These are phyloP conservation scores for Nepenthes mirabilis DNA, from an alignment of 148 eudicot genomes.

Conservation along the genomic window DNA sequence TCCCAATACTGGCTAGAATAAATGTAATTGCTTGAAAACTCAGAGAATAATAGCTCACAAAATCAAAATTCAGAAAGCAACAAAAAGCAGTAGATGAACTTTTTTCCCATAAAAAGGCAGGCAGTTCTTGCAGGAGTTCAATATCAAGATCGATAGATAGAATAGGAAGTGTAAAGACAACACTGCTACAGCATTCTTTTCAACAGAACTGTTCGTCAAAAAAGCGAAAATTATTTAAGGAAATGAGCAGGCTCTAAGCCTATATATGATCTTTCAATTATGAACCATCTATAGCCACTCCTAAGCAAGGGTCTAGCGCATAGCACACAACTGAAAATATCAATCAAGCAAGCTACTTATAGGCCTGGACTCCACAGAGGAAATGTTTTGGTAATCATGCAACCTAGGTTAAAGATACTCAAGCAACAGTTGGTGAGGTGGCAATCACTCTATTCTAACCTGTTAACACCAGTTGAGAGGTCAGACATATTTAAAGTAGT, in stretches of 20 bases:
- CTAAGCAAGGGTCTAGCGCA: too few species aligned
- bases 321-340: too few species aligned
- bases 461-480: constrained; percentile 79
- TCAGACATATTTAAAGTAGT: constrained; percentile 92
- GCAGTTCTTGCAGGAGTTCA: not conserved
- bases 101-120: not conserved
- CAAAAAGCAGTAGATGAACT: not conserved
- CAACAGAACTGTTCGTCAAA: too few species aligned
- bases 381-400: not conserved
- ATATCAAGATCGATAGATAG: not conserved
- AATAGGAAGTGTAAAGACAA: too few species aligned
- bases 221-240: too few species aligned
- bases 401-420: too few species aligned
- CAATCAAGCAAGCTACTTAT: not conserved
- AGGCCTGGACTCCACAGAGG: not conserved
- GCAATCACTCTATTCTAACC: constrained; percentile 25
- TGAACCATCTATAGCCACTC: too few species aligned
- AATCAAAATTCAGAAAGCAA: not conserved
- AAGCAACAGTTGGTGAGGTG: not conserved
- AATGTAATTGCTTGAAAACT: not conserved
- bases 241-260: too few species aligned
- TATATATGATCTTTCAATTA: too few species aligned
- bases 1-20: too few species aligned
- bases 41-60: not conserved
- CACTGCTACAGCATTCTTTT: too few species aligned